Conservation (phyloP, 1,284 basidiomycete species). For the Ustilago trichophora region DNA sequence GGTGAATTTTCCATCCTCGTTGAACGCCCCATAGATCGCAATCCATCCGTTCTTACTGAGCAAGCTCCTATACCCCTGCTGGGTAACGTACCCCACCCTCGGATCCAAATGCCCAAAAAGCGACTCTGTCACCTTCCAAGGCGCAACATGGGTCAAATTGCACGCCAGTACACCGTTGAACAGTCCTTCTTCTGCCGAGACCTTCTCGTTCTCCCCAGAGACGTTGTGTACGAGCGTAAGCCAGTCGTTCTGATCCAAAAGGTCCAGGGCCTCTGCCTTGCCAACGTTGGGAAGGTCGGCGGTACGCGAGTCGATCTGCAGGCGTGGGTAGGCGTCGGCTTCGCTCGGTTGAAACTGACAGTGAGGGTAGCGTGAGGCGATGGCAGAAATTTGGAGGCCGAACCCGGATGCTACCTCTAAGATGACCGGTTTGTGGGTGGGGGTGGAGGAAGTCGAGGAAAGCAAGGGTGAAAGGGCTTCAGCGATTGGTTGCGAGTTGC, state of each 20-base stretch:
- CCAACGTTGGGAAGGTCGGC: slow-evolving; percentile 20
- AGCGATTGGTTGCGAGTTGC: slow-evolving; percentile 43
- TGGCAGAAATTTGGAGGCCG: slow-evolving; percentile 28
- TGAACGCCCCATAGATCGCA: slow-evolving; percentile 53
- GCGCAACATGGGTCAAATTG: slow-evolving; percentile 45
- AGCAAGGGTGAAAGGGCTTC: slow-evolving; percentile 24
- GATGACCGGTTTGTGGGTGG: slow-evolving; percentile 11
- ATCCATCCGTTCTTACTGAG: slow-evolving; percentile 31
- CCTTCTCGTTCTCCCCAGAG: background rate
- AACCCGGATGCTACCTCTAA: slow-evolving; percentile 47
- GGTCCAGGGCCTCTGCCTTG: slow-evolving; percentile 31
- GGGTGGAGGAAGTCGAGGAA: background rate
- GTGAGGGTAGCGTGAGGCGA: slow-evolving; percentile 12
- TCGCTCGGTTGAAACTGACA: slow-evolving; percentile 36
- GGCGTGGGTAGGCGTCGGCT: slow-evolving; percentile 31
- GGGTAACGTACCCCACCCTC: slow-evolving; percentile 29
- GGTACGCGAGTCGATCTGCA: slow-evolving; percentile 19
- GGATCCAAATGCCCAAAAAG: slow-evolving; percentile 49
- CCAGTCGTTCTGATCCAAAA: slow-evolving; percentile 40
- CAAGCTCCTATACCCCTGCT: slow-evolving; percentile 21
- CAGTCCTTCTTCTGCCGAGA: slow-evolving; percentile 7
- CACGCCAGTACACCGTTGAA: slow-evolving; percentile 43
- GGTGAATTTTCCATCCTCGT: slow-evolving; percentile 32
- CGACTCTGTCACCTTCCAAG: slow-evolving; percentile 38
- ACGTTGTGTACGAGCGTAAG: slow-evolving; percentile 29